These are phyloP conservation scores for Ganoderma sinense DNA, from an alignment of 1,284 basidiomycete species.

Conservation along the genomic window DNA sequence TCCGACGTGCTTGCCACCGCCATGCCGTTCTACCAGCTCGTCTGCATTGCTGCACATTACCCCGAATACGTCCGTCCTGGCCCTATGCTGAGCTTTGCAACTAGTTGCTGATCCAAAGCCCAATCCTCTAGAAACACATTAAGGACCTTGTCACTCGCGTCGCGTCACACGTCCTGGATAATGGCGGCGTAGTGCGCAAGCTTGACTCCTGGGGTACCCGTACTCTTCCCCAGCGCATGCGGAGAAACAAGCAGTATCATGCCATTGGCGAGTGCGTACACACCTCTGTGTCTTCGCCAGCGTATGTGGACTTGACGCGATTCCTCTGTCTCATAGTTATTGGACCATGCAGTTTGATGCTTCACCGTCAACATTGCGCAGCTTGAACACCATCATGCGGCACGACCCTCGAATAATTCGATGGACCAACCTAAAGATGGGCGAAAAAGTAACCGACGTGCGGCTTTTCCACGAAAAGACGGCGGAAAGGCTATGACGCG, in stretches of 20 bases:
- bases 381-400: conserved; percentile 72
- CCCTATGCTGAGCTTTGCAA: background rate
- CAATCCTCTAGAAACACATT: conserved; percentile 66
- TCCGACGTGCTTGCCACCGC: conserved; percentile 24
- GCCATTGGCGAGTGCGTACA: conserved; percentile 79
- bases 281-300: background rate
- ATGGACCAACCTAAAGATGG: conserved; percentile 84
- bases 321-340: conserved; percentile 59
- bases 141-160: conserved; percentile 80
- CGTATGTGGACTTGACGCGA: background rate
- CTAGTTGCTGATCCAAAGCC: conserved; percentile 8
- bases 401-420: conserved; percentile 85
- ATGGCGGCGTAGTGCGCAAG: conserved; percentile 83
- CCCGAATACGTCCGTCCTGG: conserved; percentile 66
- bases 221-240: conserved; percentile 81
- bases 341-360: conserved; percentile 93
- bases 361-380: conserved; percentile 72
- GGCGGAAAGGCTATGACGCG: conserved; percentile 4
- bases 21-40: conserved; percentile 86
- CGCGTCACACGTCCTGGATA: conserved; percentile 77
- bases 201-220: conserved; percentile 81
- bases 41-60: conserved; percentile 81
- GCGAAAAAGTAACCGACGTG: conserved; percentile 75
- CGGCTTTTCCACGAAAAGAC: conserved; percentile 41
- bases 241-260: conserved; percentile 70